A percentile compares a stretch with the other conserved stretches of the same genome.
Conservation (phyloP, 148 eudicot genomes). For the Camellia japonica region DNA sequence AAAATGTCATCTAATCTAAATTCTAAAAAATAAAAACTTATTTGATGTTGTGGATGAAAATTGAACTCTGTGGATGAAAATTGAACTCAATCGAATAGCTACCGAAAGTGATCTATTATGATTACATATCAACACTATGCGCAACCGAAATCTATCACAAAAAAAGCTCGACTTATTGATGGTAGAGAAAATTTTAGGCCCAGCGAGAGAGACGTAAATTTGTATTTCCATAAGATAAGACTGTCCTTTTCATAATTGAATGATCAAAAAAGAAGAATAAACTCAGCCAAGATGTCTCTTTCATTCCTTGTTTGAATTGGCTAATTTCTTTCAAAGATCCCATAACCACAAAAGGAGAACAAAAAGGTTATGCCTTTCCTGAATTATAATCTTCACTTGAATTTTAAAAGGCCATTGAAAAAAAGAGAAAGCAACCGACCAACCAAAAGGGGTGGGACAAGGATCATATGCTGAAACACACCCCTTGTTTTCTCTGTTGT, state of each 20-base stretch:
- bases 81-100: not conserved
- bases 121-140: not conserved
- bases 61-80: not conserved
- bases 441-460: not conserved
- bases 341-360: slow-evolving; percentile 6
- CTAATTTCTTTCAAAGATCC: not conserved
- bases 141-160: not conserved
- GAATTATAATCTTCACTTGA: not conserved
- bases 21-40: not conserved
- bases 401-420: not conserved
- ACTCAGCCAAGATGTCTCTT: not conserved
- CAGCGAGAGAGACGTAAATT: not conserved
- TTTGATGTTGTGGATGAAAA: not conserved
- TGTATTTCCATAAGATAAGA: not conserved
- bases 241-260: not conserved
- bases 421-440: not conserved
- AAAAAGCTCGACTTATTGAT: not conserved
- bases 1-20: not conserved
- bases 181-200: not conserved
- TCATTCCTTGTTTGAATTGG: not conserved
- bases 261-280: not conserved
- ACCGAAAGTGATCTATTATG: slow-evolving; percentile 1
- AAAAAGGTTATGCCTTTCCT: slow-evolving; percentile 2
- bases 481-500: not conserved
- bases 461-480: slow-evolving; percentile 1